These are phyloP conservation scores for Pseudovirgaria hyperparasitica DNA, from an alignment of 2,329 filamentous ascomycete genomes.

Conservation along the genomic window DNA sequence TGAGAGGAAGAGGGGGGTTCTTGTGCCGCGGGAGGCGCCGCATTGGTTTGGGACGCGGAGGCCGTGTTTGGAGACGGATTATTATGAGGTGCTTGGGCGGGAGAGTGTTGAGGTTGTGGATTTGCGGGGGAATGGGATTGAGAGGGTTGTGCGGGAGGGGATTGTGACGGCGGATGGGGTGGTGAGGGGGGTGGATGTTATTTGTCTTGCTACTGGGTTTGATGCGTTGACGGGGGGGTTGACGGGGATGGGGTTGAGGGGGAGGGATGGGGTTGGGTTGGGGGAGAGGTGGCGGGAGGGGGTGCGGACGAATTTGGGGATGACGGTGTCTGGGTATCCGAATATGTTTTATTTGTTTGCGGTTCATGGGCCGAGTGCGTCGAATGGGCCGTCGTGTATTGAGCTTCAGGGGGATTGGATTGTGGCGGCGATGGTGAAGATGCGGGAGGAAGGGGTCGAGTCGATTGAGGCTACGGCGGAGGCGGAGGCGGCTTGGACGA, in stretches of 20 bases:
- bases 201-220: conserved; percentile 31
- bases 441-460: conserved; percentile 15
- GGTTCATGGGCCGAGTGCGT: conserved; percentile 30
- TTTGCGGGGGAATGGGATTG: conserved; percentile 23
- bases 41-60: conserved; percentile 31
- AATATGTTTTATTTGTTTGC: conserved; percentile 29
- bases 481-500: conserved; percentile 27
- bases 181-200: conserved; percentile 24
- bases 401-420: conserved; percentile 29
- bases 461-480: conserved; percentile 24
- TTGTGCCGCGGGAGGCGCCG: conserved; percentile 27
- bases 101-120: conserved; percentile 24
- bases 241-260: conserved; percentile 18
- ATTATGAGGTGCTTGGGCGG: conserved; percentile 27
- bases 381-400: conserved; percentile 29
- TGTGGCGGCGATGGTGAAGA: conserved; percentile 21
- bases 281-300: conserved; percentile 26
- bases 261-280: conserved; percentile 18
- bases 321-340: conserved; percentile 23
- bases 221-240: conserved; percentile 22
- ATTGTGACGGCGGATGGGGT: conserved; percentile 25
- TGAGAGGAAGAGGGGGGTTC: conserved; percentile 23
- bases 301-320: conserved; percentile 25
- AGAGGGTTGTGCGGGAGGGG: conserved; percentile 15
- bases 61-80: conserved; percentile 26